Evolutionary conservation across 352 stramenopile species (phyloP).

Genomic region (Globisporangium parvum): DNA sequence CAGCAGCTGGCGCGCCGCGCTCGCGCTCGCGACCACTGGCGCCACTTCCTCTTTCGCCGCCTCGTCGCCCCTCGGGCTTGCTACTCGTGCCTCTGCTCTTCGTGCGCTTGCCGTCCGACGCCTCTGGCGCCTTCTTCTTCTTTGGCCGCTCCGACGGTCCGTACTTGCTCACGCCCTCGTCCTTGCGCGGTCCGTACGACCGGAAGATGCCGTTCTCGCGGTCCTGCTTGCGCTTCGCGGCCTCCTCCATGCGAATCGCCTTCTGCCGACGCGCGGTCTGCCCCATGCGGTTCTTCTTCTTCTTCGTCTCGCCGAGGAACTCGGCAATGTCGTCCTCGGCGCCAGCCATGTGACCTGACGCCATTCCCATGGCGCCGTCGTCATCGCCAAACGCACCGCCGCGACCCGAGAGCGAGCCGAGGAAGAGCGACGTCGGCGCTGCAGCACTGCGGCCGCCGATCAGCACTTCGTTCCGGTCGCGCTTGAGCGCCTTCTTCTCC

Average conservation of each 20-base stretch:
- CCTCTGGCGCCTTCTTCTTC: constrained; percentile 41
- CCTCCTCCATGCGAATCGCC: constrained; percentile 65
- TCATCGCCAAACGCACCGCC: constrained; percentile 26
- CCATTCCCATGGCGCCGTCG: constrained; percentile 15
- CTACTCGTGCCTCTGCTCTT: not conserved
- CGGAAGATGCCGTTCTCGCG: constrained; percentile 36
- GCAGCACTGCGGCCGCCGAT: constrained; percentile 57
- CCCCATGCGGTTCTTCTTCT: constrained; percentile 78
- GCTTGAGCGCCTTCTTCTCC: constrained; percentile 64
- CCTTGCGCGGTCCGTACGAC: constrained; percentile 17
- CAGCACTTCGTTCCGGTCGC: constrained; percentile 38
- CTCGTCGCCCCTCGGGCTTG: not conserved
- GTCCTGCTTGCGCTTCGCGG: constrained; percentile 37
- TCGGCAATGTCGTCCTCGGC: constrained; percentile 78
- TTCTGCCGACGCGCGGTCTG: constrained; percentile 79
- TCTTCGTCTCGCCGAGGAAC: constrained; percentile 81
- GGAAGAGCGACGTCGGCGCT: constrained; percentile 60
- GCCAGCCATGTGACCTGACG: constrained; percentile 27
- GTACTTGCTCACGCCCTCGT: constrained; percentile 39
- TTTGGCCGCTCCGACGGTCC: constrained; percentile 71
- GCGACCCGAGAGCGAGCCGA: constrained; percentile 62
- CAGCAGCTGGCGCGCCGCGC: constrained; percentile 12
- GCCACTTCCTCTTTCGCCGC: constrained; percentile 7
- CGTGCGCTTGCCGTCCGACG: constrained; percentile 14
- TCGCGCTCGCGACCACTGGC: constrained; percentile 14